phyloP scores from a whole-genome alignment of 1,139 yeast genomes.

The Zhuliangozyma parablackwelliae region DNA sequence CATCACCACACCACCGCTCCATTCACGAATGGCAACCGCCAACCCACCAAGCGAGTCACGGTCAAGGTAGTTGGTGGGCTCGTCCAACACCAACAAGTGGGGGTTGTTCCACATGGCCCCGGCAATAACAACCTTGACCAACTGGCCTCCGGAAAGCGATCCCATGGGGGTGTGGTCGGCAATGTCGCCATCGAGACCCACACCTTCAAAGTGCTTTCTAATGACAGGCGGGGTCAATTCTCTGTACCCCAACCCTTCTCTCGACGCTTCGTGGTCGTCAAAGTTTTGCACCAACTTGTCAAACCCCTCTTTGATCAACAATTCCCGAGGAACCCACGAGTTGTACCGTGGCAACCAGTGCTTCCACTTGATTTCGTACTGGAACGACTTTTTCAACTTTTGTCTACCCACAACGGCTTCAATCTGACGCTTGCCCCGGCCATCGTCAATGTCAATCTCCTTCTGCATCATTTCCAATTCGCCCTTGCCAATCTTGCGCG shows the following conservation, averaged over 20 bases:
- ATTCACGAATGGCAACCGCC: slow-evolving; percentile 94
- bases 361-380: slow-evolving; percentile 94
- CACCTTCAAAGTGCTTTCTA: slow-evolving; percentile 94
- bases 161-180: slow-evolving; percentile 98
- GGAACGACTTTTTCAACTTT: slow-evolving; percentile 92
- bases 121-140: slow-evolving; percentile 96
- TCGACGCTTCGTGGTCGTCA: slow-evolving; percentile 97
- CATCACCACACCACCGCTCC: slow-evolving; percentile 98
- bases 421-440: slow-evolving; percentile 80
- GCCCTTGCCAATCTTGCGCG: slow-evolving; percentile 80
- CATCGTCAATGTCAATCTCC: slow-evolving; percentile 78
- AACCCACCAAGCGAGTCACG: slow-evolving; percentile 97
- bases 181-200: slow-evolving; percentile 95
- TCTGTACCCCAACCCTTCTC: slow-evolving; percentile 98
- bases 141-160: slow-evolving; percentile 94
- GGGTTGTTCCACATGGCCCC: slow-evolving; percentile 99
- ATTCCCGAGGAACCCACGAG: slow-evolving; percentile 88
- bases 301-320: slow-evolving; percentile 75
- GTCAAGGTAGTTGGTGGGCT: slow-evolving; percentile 97
- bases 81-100: slow-evolving; percentile 93
- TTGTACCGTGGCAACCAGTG: slow-evolving; percentile 89
- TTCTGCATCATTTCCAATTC: slow-evolving; percentile 78
- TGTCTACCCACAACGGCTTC: slow-evolving; percentile 97
- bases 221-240: slow-evolving; percentile 87
- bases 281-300: slow-evolving; percentile 85